phyloP scores from a whole-genome alignment of 352 stramenopile species.

The Phytophthora ramorum region DNA sequence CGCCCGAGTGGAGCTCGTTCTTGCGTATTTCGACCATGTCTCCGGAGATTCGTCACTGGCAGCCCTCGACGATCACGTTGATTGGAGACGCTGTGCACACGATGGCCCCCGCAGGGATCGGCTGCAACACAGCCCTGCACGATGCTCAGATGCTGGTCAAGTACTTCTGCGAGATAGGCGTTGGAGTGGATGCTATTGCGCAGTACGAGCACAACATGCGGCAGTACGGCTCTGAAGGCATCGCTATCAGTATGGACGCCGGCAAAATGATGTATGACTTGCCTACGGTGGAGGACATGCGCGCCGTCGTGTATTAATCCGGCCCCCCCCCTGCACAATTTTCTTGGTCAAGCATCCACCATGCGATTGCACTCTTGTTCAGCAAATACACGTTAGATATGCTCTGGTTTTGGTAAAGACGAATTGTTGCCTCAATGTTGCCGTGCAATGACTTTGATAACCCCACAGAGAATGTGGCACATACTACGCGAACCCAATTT shows the following conservation, averaged over 20 bases:
- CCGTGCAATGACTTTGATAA: no score
- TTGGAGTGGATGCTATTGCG: slow-evolving; percentile 53
- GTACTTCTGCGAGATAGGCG: slow-evolving; percentile 50
- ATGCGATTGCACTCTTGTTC: no score
- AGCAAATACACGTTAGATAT: slow-evolving; percentile 1
- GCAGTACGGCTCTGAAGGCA: slow-evolving; percentile 46
- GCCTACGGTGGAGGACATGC: slow-evolving; percentile 53
- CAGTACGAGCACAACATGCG: slow-evolving; percentile 66
- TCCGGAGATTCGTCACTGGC: slow-evolving; percentile 53
- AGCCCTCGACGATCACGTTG: slow-evolving; percentile 55
- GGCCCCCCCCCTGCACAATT: not conserved
- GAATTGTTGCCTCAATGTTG: not conserved
- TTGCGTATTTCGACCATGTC: slow-evolving; percentile 70
- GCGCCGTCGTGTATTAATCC: slow-evolving; percentile 40
- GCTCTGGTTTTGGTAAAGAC: no score
- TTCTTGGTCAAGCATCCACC: not conserved
- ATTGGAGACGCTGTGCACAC: slow-evolving; percentile 71
- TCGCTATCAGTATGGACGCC: slow-evolving; percentile 49
- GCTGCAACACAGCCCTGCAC: slow-evolving; percentile 60
- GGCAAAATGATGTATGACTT: slow-evolving; percentile 60
- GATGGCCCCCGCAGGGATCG: slow-evolving; percentile 64
- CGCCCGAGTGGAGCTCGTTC: slow-evolving; percentile 61
- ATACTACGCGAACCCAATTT: no score
- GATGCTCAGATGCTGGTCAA: slow-evolving; percentile 60
- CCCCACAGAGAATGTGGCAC: no score